Evolutionary conservation across 345 rosid genomes (phyloP).

Genomic region (Citrus unshiu): DNA sequence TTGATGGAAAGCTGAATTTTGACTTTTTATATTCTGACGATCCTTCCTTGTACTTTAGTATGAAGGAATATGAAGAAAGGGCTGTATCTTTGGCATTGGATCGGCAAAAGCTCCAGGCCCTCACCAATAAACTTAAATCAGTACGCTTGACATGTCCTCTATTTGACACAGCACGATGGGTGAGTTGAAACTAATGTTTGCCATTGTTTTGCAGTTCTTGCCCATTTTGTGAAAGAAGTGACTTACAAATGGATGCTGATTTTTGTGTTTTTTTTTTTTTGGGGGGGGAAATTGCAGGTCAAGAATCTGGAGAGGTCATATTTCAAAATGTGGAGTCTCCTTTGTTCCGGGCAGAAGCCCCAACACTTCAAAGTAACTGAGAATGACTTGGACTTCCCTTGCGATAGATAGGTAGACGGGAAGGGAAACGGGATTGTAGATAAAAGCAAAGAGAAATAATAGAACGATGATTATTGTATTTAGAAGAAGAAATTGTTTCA

Average conservation of each 20-base stretch:
- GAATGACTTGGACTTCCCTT: slow-evolving; percentile 75
- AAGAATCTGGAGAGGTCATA: slow-evolving; percentile 83
- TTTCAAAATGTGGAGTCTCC: slow-evolving; percentile 93
- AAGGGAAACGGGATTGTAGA: slow-evolving; percentile 33
- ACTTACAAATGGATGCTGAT: too few species aligned
- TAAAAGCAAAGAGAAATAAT: slow-evolving; percentile 28
- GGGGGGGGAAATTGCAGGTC: slow-evolving; percentile 46
- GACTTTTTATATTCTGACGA: neutral
- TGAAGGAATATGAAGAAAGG: slow-evolving; percentile 91
- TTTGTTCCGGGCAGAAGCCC: slow-evolving; percentile 71
- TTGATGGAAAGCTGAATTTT: neutral
- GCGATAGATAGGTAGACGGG: slow-evolving; percentile 36
- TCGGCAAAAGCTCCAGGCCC: slow-evolving; percentile 64
- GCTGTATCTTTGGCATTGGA: slow-evolving; percentile 77
- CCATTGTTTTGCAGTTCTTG: neutral
- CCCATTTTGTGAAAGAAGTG: too few species aligned
- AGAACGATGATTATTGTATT: neutral
- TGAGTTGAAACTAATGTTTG: slow-evolving; percentile 23
- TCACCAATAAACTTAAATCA: slow-evolving; percentile 61
- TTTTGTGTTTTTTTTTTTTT: too few species aligned
- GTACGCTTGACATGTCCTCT: slow-evolving; percentile 82
- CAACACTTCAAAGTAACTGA: slow-evolving; percentile 80
- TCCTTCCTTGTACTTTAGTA: slow-evolving; percentile 34
- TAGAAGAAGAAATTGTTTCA: neutral
- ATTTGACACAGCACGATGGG: slow-evolving; percentile 95